Conservation (phyloP, 257 asterid genomes). For the Nicotiana paniculata region DNA sequence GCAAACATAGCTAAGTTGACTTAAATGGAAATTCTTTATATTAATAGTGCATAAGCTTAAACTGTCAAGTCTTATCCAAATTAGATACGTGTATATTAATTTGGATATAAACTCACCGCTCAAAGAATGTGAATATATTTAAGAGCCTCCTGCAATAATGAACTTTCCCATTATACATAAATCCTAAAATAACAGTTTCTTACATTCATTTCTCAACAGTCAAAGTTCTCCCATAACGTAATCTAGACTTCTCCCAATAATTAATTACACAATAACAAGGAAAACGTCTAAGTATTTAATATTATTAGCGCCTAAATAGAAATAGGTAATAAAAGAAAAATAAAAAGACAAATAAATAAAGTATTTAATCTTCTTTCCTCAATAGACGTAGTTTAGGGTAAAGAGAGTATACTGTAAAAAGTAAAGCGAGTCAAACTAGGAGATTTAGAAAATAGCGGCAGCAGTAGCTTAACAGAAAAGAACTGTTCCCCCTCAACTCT, state of each 20-base stretch:
- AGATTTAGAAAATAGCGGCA: constrained; percentile 13
- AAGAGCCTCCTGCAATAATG: not conserved
- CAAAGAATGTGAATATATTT: not conserved
- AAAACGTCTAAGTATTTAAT: not conserved
- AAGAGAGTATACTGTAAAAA: not conserved
- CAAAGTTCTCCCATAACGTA: not conserved
- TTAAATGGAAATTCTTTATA: not conserved
- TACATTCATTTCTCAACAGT: not conserved
- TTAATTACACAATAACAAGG: not conserved
- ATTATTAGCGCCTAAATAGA: not conserved
- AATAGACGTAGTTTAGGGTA: constrained; percentile 2
- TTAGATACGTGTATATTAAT: not conserved
- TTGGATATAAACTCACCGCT: not conserved
- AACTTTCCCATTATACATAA: not conserved
- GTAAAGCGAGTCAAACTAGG: not conserved
- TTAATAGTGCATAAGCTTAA: not conserved
- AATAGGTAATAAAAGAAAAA: not conserved
- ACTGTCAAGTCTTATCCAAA: not conserved
- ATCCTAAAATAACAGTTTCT: not conserved
- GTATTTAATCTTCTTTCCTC: not conserved
- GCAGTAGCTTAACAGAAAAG: constrained; percentile 17
- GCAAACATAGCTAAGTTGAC: not conserved
- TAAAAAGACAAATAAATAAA: not conserved
- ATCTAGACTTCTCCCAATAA: not conserved
- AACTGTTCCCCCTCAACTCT: constrained; percentile 19